Conservation (phyloP, 2,329 filamentous ascomycete species). For the Scedosporium aurantiacum region DNA sequence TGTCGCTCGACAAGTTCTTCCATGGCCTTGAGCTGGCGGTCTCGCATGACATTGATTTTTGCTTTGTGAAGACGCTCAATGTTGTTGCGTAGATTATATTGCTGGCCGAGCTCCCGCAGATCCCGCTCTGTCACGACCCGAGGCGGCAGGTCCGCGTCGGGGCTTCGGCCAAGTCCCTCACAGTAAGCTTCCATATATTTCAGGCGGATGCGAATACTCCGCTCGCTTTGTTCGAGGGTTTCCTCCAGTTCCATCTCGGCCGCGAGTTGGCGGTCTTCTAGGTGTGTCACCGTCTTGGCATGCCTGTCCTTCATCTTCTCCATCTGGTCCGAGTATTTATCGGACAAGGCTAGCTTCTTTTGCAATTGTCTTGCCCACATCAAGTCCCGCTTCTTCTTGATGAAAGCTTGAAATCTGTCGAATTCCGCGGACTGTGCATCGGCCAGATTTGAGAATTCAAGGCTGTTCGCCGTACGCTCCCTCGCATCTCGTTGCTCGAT, state of each 20-base stretch:
- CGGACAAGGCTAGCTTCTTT: conserved; percentile 33
- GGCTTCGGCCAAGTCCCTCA: conserved; percentile 32
- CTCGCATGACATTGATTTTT: conserved; percentile 55
- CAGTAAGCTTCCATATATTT: conserved; percentile 59
- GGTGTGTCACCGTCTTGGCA: conserved; percentile 36
- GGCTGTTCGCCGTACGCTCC: conserved; percentile 30
- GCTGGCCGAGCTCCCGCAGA: conserved; percentile 45
- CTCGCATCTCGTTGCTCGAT: conserved; percentile 32
- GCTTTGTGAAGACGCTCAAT: conserved; percentile 48
- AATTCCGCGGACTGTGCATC: conserved; percentile 38
- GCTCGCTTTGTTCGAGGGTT: conserved; percentile 44
- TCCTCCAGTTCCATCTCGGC: conserved; percentile 49
- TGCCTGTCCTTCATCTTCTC: conserved; percentile 46
- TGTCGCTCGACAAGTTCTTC: conserved; percentile 47
- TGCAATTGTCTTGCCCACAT: conserved; percentile 41
- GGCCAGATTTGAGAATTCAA: conserved; percentile 32
- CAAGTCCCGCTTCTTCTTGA: conserved; percentile 33
- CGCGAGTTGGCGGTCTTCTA: conserved; percentile 51
- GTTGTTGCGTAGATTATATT: conserved; percentile 49
- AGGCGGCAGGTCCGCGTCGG: conserved; percentile 28
- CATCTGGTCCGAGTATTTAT: conserved; percentile 35
- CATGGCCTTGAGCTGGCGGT: conserved; percentile 50
- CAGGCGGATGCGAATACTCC: conserved; percentile 45
- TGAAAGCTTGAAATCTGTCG: conserved; percentile 38
- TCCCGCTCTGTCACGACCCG: conserved; percentile 49